Conservation (phyloP, 768 basidiomycete species). For the Paxillus rubicundulus region DNA sequence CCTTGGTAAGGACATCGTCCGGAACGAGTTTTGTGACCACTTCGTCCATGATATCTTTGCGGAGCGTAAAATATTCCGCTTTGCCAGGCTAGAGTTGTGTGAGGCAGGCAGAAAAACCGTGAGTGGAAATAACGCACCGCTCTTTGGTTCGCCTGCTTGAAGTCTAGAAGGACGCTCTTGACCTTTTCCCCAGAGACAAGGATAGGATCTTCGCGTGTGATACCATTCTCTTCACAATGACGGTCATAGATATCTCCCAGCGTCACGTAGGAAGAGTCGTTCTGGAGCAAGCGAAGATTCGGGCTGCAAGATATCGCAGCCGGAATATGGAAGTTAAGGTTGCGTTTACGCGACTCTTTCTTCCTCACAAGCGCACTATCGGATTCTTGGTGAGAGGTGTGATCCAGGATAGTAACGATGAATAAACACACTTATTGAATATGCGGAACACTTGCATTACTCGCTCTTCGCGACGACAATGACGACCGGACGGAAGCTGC, state of each 20-base stretch:
- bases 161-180: slow-evolving; percentile 61
- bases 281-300: slow-evolving; percentile 80
- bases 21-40: slow-evolving; percentile 85
- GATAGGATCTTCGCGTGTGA: slow-evolving; percentile 85
- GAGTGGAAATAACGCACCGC: slow-evolving; percentile 27
- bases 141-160: slow-evolving; percentile 47
- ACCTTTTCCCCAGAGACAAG: slow-evolving; percentile 84
- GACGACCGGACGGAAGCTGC: slow-evolving; percentile 82
- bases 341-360: slow-evolving; percentile 91
- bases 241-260: slow-evolving; percentile 94
- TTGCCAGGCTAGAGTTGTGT: slow-evolving; percentile 48
- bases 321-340: slow-evolving; percentile 89
- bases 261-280: slow-evolving; percentile 86
- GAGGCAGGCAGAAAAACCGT: background rate
- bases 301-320: slow-evolving; percentile 83
- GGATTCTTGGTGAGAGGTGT: slow-evolving; percentile 2
- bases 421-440: slow-evolving; percentile 73
- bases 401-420: background rate
- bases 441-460: slow-evolving; percentile 91
- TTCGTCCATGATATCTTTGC: slow-evolving; percentile 88
- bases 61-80: slow-evolving; percentile 64
- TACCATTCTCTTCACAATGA: slow-evolving; percentile 71
- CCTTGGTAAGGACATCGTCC: slow-evolving; percentile 80
- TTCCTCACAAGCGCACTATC: slow-evolving; percentile 76
- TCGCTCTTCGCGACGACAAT: slow-evolving; percentile 88